phyloP scores from a whole-genome alignment of 345 rosid genomes.

The Pseudoturritis turrita region DNA sequence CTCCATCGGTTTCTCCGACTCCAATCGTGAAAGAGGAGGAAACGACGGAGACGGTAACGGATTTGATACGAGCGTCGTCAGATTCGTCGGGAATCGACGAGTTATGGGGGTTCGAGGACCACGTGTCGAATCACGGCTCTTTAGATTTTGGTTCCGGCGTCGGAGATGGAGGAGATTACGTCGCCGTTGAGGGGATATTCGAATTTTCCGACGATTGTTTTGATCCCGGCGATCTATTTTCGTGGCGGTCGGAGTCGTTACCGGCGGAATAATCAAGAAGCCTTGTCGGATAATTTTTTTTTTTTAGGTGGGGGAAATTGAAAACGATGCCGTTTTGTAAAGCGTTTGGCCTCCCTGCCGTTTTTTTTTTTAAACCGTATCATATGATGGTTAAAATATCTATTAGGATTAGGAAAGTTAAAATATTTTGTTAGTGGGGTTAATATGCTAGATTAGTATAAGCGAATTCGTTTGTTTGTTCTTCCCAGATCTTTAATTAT shows the following conservation, averaged over 20 bases:
- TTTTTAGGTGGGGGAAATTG: constrained; percentile 18
- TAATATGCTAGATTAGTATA: constrained; percentile 10
- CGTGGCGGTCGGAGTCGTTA: constrained; percentile 59
- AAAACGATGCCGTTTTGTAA: constrained; percentile 30
- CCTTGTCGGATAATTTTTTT: not conserved
- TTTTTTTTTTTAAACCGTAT: constrained; percentile 2
- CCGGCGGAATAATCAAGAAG: constrained; percentile 36
- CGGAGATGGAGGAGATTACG: constrained; percentile 39
- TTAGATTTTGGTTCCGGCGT: constrained; percentile 41
- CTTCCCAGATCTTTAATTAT: not conserved
- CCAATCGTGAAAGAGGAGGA: constrained; percentile 27
- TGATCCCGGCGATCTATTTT: constrained; percentile 40
- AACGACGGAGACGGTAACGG: constrained; percentile 23
- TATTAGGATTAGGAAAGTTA: constrained; percentile 15
- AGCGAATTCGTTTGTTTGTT: constrained; percentile 28
- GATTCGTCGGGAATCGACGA: constrained; percentile 34
- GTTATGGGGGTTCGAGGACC: constrained; percentile 41
- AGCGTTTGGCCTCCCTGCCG: constrained; percentile 25
- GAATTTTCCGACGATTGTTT: constrained; percentile 39
- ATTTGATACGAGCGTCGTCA: constrained; percentile 29
- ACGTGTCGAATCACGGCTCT: constrained; percentile 39
- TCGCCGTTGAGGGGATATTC: constrained; percentile 60
- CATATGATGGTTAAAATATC: constrained; percentile 14
- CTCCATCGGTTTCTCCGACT: constrained; percentile 27
- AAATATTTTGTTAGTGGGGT: constrained; percentile 3